Percentiles rank a stretch among this genome's conserved stretches.
Conservation (phyloP, 306 rosid species). For the Lagenaria siceraria region DNA sequence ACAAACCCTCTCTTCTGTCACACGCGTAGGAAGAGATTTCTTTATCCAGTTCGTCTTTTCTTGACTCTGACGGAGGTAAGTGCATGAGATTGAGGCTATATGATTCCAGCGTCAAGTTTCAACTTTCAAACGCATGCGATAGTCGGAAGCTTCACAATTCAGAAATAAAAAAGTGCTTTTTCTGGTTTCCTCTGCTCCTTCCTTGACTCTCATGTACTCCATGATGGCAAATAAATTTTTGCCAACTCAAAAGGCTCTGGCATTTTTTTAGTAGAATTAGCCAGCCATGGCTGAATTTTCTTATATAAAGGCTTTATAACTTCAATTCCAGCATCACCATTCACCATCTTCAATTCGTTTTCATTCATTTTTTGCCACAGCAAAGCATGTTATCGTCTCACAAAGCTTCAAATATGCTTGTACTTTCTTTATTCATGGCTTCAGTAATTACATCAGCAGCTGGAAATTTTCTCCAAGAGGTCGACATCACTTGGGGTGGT, state of each 20-base stretch:
- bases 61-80: neutral
- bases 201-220: neutral
- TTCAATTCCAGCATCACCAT: neutral
- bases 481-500: conserved; percentile 60
- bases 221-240: neutral
- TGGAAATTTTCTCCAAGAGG: conserved; percentile 48
- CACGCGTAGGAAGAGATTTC: neutral
- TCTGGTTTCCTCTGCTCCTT: conserved; percentile 1
- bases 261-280: neutral
- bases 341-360: neutral
- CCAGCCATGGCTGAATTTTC: neutral
- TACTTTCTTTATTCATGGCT: conserved; percentile 7
- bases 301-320: conserved; percentile 11
- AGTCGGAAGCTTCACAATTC: neutral
- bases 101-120: neutral
- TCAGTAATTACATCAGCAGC: conserved; percentile 19
- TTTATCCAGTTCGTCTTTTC: neutral
- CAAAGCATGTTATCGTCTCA: conserved; percentile 9
- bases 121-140: neutral
- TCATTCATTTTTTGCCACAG: neutral
- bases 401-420: conserved; percentile 1
- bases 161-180: neutral
- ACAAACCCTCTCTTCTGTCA: neutral
- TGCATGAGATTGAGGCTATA: neutral
- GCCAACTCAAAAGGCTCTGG: neutral